A percentile compares a stretch with the other conserved stretches of the same genome.
These are phyloP conservation scores for Puccinia horiana DNA, from an alignment of 1,284 basidiomycete species.

Conservation along the genomic window DNA sequence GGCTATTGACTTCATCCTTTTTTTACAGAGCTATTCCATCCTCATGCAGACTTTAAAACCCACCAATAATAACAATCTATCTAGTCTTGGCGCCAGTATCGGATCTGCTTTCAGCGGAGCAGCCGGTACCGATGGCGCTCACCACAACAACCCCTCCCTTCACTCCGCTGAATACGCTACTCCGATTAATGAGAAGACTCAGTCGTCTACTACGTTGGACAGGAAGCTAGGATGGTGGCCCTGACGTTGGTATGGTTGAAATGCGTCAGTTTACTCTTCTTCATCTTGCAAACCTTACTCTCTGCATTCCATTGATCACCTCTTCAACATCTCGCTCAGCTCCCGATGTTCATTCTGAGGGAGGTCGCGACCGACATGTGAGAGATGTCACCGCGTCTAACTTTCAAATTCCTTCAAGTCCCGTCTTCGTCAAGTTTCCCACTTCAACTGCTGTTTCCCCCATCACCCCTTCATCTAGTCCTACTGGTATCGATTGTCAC, in stretches of 20 bases:
- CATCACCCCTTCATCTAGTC: constrained; percentile 38
- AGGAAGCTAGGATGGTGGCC: constrained; percentile 36
- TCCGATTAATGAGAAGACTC: constrained; percentile 19
- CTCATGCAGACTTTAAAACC: constrained; percentile 47
- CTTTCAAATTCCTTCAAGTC: constrained; percentile 28
- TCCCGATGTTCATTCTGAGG: constrained; percentile 37
- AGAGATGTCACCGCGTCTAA: constrained; percentile 50
- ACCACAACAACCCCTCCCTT: not conserved
- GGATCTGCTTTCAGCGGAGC: constrained; percentile 47
- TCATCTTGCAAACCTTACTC: not conserved
- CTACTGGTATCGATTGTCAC: constrained; percentile 6
- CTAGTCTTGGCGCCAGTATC: constrained; percentile 50
- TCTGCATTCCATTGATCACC: not conserved
- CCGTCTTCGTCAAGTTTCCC: constrained; percentile 49
- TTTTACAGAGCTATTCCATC: not conserved
- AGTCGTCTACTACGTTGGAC: constrained; percentile 50
- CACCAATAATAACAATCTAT: constrained; percentile 32
- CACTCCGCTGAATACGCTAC: constrained; percentile 27
- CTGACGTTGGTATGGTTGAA: constrained; percentile 46
- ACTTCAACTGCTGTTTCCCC: constrained; percentile 24
- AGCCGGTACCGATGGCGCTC: constrained; percentile 49
- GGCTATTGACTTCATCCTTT: not conserved
- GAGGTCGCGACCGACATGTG: constrained; percentile 51
- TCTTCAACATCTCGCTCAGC: constrained; percentile 8
- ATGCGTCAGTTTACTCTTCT: constrained; percentile 35